These are phyloP conservation scores for Begonia masoniana DNA, from an alignment of 306 rosid species.

Conservation along the genomic window DNA sequence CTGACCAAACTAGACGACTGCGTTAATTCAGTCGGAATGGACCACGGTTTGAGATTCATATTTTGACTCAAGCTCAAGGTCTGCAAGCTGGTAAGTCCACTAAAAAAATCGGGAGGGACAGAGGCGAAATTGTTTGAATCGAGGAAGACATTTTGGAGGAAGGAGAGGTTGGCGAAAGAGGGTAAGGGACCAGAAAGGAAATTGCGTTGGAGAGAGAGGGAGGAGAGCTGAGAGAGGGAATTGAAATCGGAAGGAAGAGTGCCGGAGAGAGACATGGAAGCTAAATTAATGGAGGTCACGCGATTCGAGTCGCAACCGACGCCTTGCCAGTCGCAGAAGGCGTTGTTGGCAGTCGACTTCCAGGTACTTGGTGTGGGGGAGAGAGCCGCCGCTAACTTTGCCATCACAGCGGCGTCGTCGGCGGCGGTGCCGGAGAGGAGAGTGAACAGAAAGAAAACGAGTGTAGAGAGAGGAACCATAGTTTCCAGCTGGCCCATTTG, in stretches of 20 bases:
- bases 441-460: neutral
- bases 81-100: constrained; percentile 32
- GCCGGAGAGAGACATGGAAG: constrained; percentile 40
- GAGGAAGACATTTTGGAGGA: constrained; percentile 22
- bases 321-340: constrained; percentile 50
- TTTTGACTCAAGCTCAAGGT: constrained; percentile 31
- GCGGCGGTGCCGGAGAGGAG: constrained; percentile 12
- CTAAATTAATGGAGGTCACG: constrained; percentile 38
- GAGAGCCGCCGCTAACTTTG: constrained; percentile 21
- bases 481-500: constrained; percentile 38
- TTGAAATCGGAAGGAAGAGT: constrained; percentile 56
- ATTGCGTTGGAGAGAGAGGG: constrained; percentile 44
- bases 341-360: constrained; percentile 15
- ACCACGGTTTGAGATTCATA: constrained; percentile 27
- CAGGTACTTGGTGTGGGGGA: constrained; percentile 29
- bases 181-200: constrained; percentile 46
- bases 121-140: constrained; percentile 56
- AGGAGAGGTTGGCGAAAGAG: constrained; percentile 38
- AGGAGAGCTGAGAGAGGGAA: constrained; percentile 42
- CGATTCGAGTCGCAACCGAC: constrained; percentile 34
- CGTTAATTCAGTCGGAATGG: constrained; percentile 33
- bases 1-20: constrained; percentile 22
- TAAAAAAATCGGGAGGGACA: constrained; percentile 22
- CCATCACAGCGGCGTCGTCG: constrained; percentile 51
- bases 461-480: constrained; percentile 18